Percentiles rank a stretch among this genome's conserved stretches.
These are phyloP conservation scores for Diaporthe ilicicola DNA, from an alignment of 2,329 filamentous ascomycete genomes.

Conservation along the genomic window DNA sequence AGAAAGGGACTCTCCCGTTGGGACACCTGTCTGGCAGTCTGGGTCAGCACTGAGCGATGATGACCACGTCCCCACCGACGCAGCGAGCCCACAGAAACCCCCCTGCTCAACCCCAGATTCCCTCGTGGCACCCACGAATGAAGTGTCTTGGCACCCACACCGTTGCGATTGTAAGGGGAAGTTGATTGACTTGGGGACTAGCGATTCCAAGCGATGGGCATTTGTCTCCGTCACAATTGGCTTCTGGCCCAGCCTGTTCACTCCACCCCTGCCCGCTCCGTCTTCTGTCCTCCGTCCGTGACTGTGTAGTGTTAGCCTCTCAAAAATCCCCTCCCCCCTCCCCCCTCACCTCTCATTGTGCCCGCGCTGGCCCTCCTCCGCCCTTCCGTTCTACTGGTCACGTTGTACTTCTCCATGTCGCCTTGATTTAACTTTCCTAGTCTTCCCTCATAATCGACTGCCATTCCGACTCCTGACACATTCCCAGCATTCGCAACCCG, in stretches of 20 bases:
- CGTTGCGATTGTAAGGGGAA: slow-evolving; percentile 21
- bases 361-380: background rate
- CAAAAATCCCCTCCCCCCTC: slow-evolving; percentile 3
- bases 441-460: background rate
- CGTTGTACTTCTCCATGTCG: slow-evolving; percentile 3
- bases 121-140: slow-evolving; percentile 31
- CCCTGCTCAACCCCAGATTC: slow-evolving; percentile 34
- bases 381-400: background rate
- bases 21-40: background rate
- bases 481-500: background rate
- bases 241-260: slow-evolving; percentile 5
- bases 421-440: slow-evolving; percentile 29
- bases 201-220: slow-evolving; percentile 2
- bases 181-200: slow-evolving; percentile 21
- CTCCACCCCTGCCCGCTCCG: slow-evolving; percentile 16
- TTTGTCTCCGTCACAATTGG: slow-evolving; percentile 20
- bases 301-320: background rate
- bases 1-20: background rate
- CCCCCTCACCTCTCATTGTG: background rate
- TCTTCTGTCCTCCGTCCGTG: slow-evolving; percentile 18
- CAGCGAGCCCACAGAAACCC: slow-evolving; percentile 3
- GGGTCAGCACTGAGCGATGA: background rate
- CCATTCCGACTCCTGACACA: background rate
- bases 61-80: slow-evolving; percentile 23
- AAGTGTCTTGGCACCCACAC: slow-evolving; percentile 29